Conservation (phyloP, 129 eudicot genomes). For the Logfia minima region DNA sequence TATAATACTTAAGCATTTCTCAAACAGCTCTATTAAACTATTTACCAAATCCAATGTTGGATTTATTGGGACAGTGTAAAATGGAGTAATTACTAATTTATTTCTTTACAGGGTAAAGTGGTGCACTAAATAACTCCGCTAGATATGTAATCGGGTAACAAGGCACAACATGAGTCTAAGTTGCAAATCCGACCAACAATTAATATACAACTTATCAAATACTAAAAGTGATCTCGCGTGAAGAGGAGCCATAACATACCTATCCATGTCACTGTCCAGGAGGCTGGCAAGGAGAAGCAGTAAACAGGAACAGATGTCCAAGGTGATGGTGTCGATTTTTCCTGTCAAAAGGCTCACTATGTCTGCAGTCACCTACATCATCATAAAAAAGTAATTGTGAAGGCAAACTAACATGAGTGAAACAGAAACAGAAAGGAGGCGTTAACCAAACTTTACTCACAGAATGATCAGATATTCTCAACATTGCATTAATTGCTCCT, state of each 20-base stretch:
- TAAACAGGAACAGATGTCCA: constrained; percentile 76
- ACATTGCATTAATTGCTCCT: constrained; percentile 73
- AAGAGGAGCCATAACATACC: constrained; percentile 37
- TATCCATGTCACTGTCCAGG: constrained; percentile 83
- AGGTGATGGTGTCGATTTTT: constrained; percentile 71
- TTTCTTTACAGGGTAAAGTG: background rate
- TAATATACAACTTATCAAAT: background rate
- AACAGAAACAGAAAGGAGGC: background rate
- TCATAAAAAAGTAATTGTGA: background rate
- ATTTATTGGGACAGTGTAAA: background rate
- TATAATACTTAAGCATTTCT: background rate
- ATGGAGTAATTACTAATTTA: background rate
- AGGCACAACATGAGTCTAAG: background rate
- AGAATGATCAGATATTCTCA: constrained; percentile 84
- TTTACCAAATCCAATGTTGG: background rate
- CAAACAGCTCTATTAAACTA: background rate
- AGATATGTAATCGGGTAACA: background rate
- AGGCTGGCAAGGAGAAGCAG: constrained; percentile 73
- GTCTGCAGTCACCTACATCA: constrained; percentile 78
- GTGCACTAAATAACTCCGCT: background rate
- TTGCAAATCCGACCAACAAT: background rate
- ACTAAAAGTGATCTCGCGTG: background rate
- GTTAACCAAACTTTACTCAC: constrained; percentile 43
- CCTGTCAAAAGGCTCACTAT: constrained; percentile 63
- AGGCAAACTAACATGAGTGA: background rate